Conservation (phyloP, 208 protist species). For the Trypanosomatidae sp. region DNA sequence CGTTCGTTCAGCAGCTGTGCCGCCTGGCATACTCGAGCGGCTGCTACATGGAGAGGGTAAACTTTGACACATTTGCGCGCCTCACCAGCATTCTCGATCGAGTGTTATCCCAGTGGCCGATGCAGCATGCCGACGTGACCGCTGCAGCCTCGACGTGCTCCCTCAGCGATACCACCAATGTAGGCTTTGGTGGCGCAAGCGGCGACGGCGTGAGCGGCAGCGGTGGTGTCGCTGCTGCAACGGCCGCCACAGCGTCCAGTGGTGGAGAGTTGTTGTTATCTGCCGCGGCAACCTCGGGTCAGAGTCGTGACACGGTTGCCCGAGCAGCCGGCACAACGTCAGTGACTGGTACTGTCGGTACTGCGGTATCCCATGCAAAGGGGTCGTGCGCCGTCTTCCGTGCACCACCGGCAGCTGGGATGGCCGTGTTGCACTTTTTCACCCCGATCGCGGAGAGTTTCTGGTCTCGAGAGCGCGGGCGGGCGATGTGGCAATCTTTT, state of each 20-base stretch:
- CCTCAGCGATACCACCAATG: background rate
- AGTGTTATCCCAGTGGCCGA: slow-evolving; percentile 5
- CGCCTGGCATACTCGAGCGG: background rate
- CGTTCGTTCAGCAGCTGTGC: slow-evolving; percentile 5
- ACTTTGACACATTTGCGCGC: background rate
- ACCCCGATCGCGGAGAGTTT: background rate
- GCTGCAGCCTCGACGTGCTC: background rate
- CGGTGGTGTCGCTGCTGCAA: background rate
- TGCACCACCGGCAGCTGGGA: background rate
- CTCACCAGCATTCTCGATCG: background rate
- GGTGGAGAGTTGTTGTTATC: background rate
- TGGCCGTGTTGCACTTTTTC: background rate
- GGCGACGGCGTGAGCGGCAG: background rate
- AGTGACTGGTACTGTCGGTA: background rate
- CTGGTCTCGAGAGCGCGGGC: slow-evolving; percentile 1
- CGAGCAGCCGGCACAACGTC: background rate
- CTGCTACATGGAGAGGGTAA: background rate
- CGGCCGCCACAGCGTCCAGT: background rate
- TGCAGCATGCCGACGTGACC: background rate
- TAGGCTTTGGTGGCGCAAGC: background rate
- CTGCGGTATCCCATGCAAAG: background rate
- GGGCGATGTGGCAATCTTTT: background rate
- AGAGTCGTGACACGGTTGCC: background rate
- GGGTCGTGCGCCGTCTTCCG: background rate
- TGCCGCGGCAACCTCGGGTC: background rate